Conservation (phyloP, 192 early-diverging fungal genomes). For the Coemansia sp. region DNA sequence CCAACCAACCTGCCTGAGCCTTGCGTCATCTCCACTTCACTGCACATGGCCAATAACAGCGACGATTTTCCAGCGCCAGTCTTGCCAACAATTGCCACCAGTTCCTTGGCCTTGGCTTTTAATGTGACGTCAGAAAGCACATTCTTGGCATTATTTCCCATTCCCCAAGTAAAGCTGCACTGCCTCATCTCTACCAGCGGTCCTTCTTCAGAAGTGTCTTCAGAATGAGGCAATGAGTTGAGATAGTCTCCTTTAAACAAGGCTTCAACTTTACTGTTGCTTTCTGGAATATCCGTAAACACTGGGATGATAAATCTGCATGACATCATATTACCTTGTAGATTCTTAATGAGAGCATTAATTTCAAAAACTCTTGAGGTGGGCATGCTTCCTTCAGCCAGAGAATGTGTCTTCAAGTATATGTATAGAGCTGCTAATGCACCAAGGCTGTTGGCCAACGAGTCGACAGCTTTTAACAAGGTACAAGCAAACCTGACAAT, state of each 20-base stretch:
- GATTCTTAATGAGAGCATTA: not conserved
- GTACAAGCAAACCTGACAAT: no score
- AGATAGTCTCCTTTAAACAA: slow-evolving; percentile 22
- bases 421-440: not conserved
- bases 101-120: slow-evolving; percentile 21
- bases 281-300: not conserved
- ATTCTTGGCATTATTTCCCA: not conserved
- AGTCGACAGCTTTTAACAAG: no score
- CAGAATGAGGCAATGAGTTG: slow-evolving; percentile 11
- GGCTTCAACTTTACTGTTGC: slow-evolving; percentile 16
- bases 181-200: slow-evolving; percentile 8
- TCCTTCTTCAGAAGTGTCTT: not conserved
- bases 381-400: no score
- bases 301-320: not conserved
- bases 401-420: not conserved
- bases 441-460: no score
- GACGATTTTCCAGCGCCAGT: slow-evolving; percentile 69
- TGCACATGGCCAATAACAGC: slow-evolving; percentile 62
- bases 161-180: slow-evolving; percentile 25
- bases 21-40: slow-evolving; percentile 47
- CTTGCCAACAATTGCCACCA: slow-evolving; percentile 62
- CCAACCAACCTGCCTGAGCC: slow-evolving; percentile 38
- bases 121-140: slow-evolving; percentile 15
- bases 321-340: not conserved
- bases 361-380: no score